These are phyloP conservation scores for Xylariaceae sp. DNA, from an alignment of 2,329 filamentous ascomycete species.

Conservation along the genomic window DNA sequence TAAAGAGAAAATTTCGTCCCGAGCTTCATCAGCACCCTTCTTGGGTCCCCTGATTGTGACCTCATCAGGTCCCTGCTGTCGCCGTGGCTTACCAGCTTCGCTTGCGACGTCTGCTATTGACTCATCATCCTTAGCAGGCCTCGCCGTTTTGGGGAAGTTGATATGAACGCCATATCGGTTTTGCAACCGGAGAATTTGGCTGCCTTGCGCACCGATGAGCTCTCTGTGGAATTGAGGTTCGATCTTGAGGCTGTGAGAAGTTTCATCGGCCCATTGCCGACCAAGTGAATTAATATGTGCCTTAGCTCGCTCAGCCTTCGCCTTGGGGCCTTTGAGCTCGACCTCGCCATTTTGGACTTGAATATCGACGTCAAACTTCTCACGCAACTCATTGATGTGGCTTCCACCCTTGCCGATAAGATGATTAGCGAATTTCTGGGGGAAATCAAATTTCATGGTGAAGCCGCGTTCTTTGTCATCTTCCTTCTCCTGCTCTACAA, in stretches of 20 bases:
- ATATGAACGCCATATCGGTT: slow-evolving; percentile 89
- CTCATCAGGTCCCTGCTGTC: slow-evolving; percentile 82
- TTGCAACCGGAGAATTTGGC: slow-evolving; percentile 89
- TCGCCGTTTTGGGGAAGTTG: slow-evolving; percentile 80
- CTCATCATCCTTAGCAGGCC: slow-evolving; percentile 72
- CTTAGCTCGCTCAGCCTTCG: slow-evolving; percentile 88
- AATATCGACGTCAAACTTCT: slow-evolving; percentile 74
- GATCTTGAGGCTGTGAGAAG: slow-evolving; percentile 85
- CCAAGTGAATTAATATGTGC: slow-evolving; percentile 79
- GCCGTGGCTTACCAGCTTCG: slow-evolving; percentile 67
- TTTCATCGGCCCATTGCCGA: slow-evolving; percentile 88
- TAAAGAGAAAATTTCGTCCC: slow-evolving; percentile 87
- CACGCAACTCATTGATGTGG: slow-evolving; percentile 69
- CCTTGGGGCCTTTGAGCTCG: slow-evolving; percentile 92
- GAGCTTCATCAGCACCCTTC: slow-evolving; percentile 88
- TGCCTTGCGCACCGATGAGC: slow-evolving; percentile 86
- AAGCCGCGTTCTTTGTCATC: slow-evolving; percentile 95
- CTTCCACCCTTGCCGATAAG: slow-evolving; percentile 72
- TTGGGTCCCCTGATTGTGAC: slow-evolving; percentile 90
- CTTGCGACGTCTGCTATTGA: slow-evolving; percentile 71
- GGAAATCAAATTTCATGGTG: slow-evolving; percentile 86
- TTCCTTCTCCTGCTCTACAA: slow-evolving; percentile 85
- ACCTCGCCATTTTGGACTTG: slow-evolving; percentile 94
- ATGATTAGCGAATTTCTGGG: slow-evolving; percentile 91
- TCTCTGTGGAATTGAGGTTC: slow-evolving; percentile 93